These are phyloP conservation scores for Cladosporium sp. DNA, from an alignment of 2,329 filamentous ascomycete genomes.

Conservation along the genomic window DNA sequence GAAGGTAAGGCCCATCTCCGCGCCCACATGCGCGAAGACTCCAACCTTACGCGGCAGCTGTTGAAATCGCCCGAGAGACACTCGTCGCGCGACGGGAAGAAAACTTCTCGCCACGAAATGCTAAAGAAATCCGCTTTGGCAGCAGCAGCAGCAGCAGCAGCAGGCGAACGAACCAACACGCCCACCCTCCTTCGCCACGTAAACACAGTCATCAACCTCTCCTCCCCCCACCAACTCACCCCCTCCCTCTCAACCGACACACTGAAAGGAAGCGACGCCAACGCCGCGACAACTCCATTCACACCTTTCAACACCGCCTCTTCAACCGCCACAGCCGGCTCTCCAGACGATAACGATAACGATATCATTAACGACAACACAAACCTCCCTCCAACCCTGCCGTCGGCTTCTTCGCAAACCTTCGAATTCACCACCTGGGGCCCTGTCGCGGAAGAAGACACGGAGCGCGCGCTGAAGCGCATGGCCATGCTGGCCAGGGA, in stretches of 20 bases:
- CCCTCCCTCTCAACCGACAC: background rate
- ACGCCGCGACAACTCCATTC: background rate
- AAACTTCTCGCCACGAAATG: background rate
- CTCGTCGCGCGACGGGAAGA: background rate
- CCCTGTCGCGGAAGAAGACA: slow-evolving; percentile 28
- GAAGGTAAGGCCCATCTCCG: slow-evolving; percentile 11
- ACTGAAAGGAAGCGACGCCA: background rate
- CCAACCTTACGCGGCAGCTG: background rate
- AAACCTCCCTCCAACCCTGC: background rate
- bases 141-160: background rate
- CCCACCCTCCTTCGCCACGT: slow-evolving; percentile 3
- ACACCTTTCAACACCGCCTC: no score
- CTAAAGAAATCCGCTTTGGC: background rate
- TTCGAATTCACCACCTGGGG: slow-evolving; percentile 30
- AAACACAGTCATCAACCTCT: background rate
- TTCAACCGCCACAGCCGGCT: background rate
- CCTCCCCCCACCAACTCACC: no score
- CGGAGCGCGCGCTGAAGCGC: slow-evolving; percentile 25
- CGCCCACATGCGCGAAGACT: background rate
- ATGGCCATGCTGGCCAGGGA: slow-evolving; percentile 31
- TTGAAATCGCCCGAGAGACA: slow-evolving; percentile 1
- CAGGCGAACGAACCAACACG: background rate
- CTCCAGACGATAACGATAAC: no score
- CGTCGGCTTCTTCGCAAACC: background rate
- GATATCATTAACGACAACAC: no score